Conservation (phyloP, 306 rosid genomes). For the Bauhinia variegata region DNA sequence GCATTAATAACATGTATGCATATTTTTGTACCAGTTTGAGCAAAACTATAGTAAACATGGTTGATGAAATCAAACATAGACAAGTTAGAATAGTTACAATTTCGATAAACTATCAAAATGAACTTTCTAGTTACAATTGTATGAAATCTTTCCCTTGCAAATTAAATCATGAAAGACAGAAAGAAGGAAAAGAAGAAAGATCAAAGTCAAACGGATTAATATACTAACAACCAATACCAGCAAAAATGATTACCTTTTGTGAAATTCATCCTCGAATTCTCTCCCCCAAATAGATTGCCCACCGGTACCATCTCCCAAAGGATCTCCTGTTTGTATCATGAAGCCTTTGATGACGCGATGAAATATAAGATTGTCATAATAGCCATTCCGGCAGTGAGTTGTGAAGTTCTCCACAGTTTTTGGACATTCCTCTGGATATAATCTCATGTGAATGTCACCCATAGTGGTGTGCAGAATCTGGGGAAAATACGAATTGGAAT, state of each 20-base stretch:
- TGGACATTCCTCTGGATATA: constrained; percentile 97
- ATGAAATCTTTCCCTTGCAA: too few relatives aligned
- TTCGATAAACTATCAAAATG: neutral
- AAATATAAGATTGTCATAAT: constrained; percentile 89
- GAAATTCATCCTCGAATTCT: constrained; percentile 97
- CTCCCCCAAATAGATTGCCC: constrained; percentile 99
- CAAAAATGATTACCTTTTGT: constrained; percentile 71
- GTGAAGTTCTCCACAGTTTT: constrained; percentile 99
- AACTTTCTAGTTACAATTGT: neutral
- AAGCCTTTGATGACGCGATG: constrained; percentile 99
- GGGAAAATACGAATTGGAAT: neutral
- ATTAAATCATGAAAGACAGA: neutral
- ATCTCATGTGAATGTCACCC: constrained; percentile 94
- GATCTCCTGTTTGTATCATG: constrained; percentile 99
- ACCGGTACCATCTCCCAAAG: constrained; percentile 99
- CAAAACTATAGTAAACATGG: neutral
- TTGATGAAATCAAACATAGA: neutral
- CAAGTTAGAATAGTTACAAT: neutral
- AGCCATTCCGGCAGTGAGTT: constrained; percentile 95
- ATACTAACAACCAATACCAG: neutral
- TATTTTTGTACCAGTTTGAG: neutral
- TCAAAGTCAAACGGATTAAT: neutral
- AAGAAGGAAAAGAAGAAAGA: neutral
- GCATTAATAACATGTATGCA: neutral
- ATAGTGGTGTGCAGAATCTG: constrained; percentile 92